Evolutionary conservation across 345 rosid genomes (phyloP).

Genomic region (Syzygium oleosum): DNA sequence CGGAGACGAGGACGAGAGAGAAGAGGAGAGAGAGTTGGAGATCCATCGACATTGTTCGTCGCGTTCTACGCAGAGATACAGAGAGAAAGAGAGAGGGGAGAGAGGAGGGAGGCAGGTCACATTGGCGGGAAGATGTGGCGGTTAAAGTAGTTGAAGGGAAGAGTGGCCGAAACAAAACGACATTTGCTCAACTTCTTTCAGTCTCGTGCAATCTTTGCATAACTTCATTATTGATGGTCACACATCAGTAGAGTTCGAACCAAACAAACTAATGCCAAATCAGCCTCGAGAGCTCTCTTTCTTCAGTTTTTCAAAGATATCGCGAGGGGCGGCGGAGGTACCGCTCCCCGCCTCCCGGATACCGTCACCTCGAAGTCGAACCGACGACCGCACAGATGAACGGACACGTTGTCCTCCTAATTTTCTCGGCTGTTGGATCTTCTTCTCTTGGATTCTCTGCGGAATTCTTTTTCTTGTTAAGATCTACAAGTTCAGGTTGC

Average conservation of each 20-base stretch:
- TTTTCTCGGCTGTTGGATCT: background rate
- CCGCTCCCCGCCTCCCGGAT: background rate
- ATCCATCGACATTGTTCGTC: constrained; percentile 22
- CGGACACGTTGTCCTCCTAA: background rate
- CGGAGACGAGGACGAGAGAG: constrained; percentile 14
- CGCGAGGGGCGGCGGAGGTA: no score
- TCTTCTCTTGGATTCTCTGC: background rate
- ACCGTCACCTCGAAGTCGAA: background rate
- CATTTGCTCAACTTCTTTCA: background rate
- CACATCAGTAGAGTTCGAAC: background rate
- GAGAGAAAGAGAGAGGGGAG: constrained; percentile 9
- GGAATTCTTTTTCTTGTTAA: background rate
- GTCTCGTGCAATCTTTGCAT: background rate
- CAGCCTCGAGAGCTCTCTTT: background rate
- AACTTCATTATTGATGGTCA: background rate
- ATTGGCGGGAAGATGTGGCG: constrained; percentile 1
- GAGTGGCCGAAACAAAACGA: background rate
- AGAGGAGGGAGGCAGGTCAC: constrained; percentile 7
- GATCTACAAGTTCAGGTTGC: background rate
- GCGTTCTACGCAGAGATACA: background rate
- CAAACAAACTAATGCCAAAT: background rate
- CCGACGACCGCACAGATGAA: rapidly evolving
- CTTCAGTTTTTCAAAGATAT: no score
- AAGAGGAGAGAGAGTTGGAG: constrained; percentile 25
- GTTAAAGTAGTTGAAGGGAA: background rate